Conservation (phyloP, 257 asterid genomes). For the Nyctanthes arbortristis region DNA sequence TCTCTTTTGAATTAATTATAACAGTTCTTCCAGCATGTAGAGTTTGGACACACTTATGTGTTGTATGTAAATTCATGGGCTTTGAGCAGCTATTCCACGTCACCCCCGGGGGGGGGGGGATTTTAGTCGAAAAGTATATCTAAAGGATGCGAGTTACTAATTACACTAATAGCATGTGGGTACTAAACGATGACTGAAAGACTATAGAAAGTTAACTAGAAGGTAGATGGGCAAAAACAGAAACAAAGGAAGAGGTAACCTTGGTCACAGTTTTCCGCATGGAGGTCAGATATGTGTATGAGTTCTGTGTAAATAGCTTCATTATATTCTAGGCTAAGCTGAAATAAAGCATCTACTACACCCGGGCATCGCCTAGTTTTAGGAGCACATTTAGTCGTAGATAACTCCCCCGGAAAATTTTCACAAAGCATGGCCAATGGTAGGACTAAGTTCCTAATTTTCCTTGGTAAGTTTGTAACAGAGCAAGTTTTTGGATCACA, state of each 20-base stretch:
- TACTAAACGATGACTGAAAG: neutral
- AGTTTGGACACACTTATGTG: neutral
- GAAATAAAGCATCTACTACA: slow-evolving; percentile 7
- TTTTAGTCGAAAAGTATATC: neutral
- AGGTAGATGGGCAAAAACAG: neutral
- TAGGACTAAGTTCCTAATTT: slow-evolving; percentile 1
- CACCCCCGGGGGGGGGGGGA: no score
- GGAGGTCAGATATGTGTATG: neutral
- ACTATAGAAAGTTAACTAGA: slow-evolving; percentile 2
- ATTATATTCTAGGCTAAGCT: neutral
- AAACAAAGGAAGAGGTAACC: neutral
- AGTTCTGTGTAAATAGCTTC: neutral
- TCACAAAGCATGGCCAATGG: neutral
- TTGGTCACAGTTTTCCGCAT: slow-evolving; percentile 1
- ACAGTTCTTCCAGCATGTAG: neutral
- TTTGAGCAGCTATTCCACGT: neutral
- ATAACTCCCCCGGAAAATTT: neutral
- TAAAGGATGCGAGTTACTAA: slow-evolving; percentile 3
- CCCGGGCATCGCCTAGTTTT: neutral
- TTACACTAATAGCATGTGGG: neutral
- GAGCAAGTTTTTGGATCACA: slow-evolving; percentile 9
- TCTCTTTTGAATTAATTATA: neutral
- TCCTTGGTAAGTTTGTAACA: neutral
- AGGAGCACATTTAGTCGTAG: neutral
- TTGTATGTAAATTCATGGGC: neutral